These are phyloP conservation scores for Neurospora tetrasperma DNA, from an alignment of 495 filamentous ascomycete genomes.

Conservation along the genomic window DNA sequence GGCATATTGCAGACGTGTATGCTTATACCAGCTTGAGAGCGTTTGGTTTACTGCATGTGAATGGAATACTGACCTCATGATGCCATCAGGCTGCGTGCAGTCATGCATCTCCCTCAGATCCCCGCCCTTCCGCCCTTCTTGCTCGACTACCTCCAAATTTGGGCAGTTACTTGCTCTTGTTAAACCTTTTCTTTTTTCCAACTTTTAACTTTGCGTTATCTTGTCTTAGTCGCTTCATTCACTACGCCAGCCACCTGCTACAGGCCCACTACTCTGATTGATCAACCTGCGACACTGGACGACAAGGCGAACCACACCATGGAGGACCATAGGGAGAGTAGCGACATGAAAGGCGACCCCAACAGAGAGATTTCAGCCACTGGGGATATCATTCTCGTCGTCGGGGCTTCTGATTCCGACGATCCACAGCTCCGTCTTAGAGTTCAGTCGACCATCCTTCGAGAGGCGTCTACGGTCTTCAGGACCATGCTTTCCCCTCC, in stretches of 20 bases:
- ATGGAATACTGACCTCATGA: not conserved
- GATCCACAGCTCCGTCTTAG: not conserved
- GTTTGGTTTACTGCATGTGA: not conserved
- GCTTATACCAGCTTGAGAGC: too few relatives aligned
- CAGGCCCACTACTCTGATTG: too few relatives aligned
- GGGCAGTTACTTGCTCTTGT: not conserved
- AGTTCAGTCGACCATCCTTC: not conserved
- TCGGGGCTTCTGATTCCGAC: not conserved
- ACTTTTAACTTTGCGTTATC: not conserved
- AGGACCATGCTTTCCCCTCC: not conserved
- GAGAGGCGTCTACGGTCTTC: not conserved
- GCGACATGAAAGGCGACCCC: not conserved
- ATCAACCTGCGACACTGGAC: not conserved
- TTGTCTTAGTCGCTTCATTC: too few relatives aligned
- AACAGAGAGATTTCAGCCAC: not conserved
- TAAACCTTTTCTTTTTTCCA: not conserved
- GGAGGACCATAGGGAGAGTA: not conserved
- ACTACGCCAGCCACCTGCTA: too few relatives aligned
- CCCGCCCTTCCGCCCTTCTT: not conserved
- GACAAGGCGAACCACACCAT: rapidly evolving
- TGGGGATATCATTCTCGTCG: not conserved
- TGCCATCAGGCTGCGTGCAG: not conserved
- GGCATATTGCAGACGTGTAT: too few relatives aligned
- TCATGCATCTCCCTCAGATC: not conserved
- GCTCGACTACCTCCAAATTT: not conserved